Evolutionary conservation across 129 eudicot genomes (phyloP), one percentile per base, ranked within the genome.

Genomic region (Artemisia tridentata): DNA sequence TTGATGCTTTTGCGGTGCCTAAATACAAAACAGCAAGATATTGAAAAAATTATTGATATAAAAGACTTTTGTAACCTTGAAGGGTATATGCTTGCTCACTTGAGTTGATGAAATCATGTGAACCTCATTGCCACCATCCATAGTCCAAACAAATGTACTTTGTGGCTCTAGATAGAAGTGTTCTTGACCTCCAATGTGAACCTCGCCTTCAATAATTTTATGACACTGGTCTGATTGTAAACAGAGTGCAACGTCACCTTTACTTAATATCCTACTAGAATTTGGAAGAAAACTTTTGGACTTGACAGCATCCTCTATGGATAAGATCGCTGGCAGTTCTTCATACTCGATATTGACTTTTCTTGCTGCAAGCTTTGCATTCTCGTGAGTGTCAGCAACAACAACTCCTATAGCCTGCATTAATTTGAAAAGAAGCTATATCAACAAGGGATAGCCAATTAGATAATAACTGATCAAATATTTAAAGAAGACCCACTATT

Each of bases 1-100:
- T 75, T 95, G 99, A 82, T 95, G 97, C 84, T 86, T 95, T 69
- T 87, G 91, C 31, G 99, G 99, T 65, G 99, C 97, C 99, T 95
- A 76, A 54, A 80, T 56, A 64, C 51, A 52, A 19, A 58, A 48
- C 58, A 74, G 47, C 29, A 45, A 56, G 17, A 72, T 17, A 12
- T 50, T 11, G n/a, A 51, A 51, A 17, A 14, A 51, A 11, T 4
- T 51, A 13, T 15, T 51, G 56, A 11, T 54, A 54, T 19, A 14
- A 7, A 54, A 8, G 60, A 15, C 21, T 20, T 52, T 47, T 25
- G 11, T 12, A 57, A 65, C 21, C 3, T 16, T 43, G 20, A 75
- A 55, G 55, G 45, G 45, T 5, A 29, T 52, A 27, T 11, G 45
- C 46, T 29, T 66, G 65, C 88, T 69, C 81, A 93, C 99, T 75